Percentiles rank a stretch among this genome's conserved stretches.
Evolutionary conservation across 305 asterid genomes (phyloP).

Genomic region (Fraxinus ornus): DNA sequence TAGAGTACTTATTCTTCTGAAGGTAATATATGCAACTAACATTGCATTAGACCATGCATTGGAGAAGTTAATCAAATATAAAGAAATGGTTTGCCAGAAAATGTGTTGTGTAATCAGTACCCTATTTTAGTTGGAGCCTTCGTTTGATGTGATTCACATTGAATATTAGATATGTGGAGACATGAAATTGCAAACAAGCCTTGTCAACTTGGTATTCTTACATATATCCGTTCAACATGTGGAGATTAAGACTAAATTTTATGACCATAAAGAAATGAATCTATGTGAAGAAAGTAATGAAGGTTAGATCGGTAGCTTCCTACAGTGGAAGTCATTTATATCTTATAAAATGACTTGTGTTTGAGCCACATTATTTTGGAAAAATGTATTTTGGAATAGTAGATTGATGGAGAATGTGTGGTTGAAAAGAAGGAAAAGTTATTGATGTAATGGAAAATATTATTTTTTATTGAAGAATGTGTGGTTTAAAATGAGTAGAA

Average conservation of each 20-base stretch:
- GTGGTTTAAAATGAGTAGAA: no score
- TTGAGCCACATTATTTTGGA: no score
- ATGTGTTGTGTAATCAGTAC: not conserved
- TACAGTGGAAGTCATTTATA: not conserved
- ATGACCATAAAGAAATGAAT: not conserved
- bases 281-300: not conserved
- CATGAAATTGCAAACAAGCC: not conserved
- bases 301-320: not conserved
- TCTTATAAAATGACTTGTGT: no score
- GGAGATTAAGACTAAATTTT: not conserved
- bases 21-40: not conserved
- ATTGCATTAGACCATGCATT: not conserved
- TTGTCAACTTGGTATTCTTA: not conserved
- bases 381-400: no score
- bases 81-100: not conserved
- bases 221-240: not conserved
- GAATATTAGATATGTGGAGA: not conserved
- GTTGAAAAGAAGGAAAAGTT: no score
- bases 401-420: no score
- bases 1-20: not conserved
- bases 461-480: no score
- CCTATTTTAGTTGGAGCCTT: not conserved
- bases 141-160: not conserved
- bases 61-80: not conserved
- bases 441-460: no score